A percentile compares a stretch with the other conserved stretches of the same genome.
These are phyloP conservation scores for Colletotrichum siamense DNA, from an alignment of 2,329 filamentous ascomycete genomes.

Conservation along the genomic window DNA sequence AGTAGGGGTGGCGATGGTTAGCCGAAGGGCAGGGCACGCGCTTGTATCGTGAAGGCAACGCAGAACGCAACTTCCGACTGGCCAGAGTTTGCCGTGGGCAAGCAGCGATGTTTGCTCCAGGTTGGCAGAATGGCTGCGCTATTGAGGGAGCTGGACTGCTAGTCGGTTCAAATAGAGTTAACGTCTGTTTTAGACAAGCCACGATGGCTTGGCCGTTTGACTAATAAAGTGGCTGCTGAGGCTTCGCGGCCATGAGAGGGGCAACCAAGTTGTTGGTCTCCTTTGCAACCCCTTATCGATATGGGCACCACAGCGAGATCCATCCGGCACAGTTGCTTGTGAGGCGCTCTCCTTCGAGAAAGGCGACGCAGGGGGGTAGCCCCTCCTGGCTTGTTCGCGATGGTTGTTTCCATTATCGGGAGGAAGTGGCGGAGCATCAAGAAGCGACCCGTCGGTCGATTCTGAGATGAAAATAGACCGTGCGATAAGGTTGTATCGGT, in stretches of 20 bases:
- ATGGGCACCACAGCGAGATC: background rate
- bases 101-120: background rate
- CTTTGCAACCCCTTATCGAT: background rate
- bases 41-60: background rate
- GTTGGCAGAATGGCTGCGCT: background rate
- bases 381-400: background rate
- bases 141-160: background rate
- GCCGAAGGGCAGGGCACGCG: background rate
- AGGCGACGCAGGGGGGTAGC: background rate
- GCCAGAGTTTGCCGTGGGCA: background rate
- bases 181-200: background rate
- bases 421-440: background rate
- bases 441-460: background rate
- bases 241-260: too few species aligned
- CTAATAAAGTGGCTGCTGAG: background rate
- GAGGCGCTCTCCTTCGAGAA: background rate
- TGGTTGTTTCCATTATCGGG: background rate
- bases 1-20: background rate
- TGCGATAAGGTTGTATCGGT: background rate
- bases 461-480: background rate
- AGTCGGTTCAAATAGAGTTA: constrained; percentile 5
- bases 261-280: background rate
- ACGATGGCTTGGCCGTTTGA: background rate
- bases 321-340: background rate
- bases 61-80: background rate